A percentile compares a stretch with the other conserved stretches of the same genome.
Evolutionary conservation across 768 basidiomycete species (phyloP).

Genomic region (Pulveroboletus sp.): DNA sequence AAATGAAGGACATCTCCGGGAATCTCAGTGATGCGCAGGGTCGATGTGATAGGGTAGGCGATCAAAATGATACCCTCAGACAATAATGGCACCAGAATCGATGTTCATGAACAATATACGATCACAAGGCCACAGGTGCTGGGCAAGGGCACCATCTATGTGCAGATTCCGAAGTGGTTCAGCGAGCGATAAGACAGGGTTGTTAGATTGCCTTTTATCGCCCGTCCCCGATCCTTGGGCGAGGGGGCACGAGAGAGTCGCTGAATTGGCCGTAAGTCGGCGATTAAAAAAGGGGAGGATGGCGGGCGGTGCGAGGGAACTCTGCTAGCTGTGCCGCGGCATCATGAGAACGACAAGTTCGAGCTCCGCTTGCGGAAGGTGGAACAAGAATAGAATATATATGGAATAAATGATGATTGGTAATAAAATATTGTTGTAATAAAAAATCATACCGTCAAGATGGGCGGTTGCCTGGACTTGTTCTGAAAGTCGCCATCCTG

Average conservation of each 20-base stretch:
- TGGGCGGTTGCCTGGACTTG: conserved; percentile 7
- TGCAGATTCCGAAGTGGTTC: conserved; percentile 12
- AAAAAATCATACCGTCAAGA: conserved; percentile 14
- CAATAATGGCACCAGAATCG: conserved; percentile 18
- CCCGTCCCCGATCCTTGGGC: conserved; percentile 1
- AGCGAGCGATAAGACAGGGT: conserved; percentile 2
- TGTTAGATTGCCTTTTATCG: background rate
- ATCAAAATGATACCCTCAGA: conserved; percentile 31
- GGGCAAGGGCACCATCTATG: conserved; percentile 26
- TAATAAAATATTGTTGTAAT: conserved; percentile 12
- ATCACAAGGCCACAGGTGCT: conserved; percentile 20
- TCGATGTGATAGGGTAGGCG: conserved; percentile 37
- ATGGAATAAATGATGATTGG: conserved; percentile 3
- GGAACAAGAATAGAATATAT: conserved; percentile 7
- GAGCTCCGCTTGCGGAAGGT: conserved; percentile 25
- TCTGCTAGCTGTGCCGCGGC: conserved; percentile 30
- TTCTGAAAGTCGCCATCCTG: conserved; percentile 11
- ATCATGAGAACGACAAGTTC: conserved; percentile 22
- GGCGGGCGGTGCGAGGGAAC: conserved; percentile 10
- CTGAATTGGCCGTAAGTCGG: conserved; percentile 25
- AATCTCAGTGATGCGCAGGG: conserved; percentile 34
- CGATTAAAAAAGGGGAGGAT: conserved; percentile 28
- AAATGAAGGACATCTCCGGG: conserved; percentile 27
- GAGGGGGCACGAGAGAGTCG: conserved; percentile 9
- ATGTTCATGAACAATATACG: conserved; percentile 13